A percentile compares a stretch with the other conserved stretches of the same genome.
These are phyloP conservation scores for Cruciata laevipes DNA, from an alignment of 257 asterid species.

Conservation along the genomic window DNA sequence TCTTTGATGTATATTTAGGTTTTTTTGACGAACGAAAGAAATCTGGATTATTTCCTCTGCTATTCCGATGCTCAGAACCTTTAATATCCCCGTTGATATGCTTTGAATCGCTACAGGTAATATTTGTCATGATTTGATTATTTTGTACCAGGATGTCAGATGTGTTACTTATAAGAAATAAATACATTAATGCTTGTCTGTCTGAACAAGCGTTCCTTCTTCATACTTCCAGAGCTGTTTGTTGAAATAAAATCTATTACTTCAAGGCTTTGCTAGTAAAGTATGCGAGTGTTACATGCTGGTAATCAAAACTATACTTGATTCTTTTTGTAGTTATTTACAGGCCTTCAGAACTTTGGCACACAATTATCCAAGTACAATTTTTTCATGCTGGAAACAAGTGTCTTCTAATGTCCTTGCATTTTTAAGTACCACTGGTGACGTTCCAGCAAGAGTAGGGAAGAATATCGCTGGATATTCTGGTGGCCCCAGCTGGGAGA, in stretches of 20 bases:
- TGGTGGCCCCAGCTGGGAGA: constrained; percentile 55
- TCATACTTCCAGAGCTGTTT: neutral
- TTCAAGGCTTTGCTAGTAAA: neutral
- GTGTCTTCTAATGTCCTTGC: constrained; percentile 45
- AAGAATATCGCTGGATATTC: constrained; percentile 44
- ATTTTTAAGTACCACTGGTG: constrained; percentile 43
- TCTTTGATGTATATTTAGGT: constrained; percentile 42
- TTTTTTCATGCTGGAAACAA: constrained; percentile 66
- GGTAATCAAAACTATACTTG: constrained; percentile 4
- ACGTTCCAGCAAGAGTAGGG: constrained; percentile 43
- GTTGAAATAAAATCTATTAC: neutral
- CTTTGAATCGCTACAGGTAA: constrained; percentile 91
- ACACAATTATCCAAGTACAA: constrained; percentile 77
- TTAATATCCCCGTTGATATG: constrained; percentile 46
- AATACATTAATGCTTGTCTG: neutral
- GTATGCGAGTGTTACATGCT: neutral
- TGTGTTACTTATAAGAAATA: neutral
- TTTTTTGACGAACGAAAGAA: constrained; percentile 35
- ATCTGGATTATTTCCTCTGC: constrained; percentile 51
- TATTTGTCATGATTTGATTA: constrained; percentile 4
- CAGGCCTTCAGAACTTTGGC: constrained; percentile 92
- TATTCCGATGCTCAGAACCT: constrained; percentile 54
- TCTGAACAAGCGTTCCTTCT: neutral
- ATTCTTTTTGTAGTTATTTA: constrained; percentile 17
- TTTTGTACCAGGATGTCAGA: neutral